A percentile compares a stretch with the other conserved stretches of the same genome.
Conservation (phyloP, 2,329 filamentous ascomycete genomes). For the Penicillium sp. region DNA sequence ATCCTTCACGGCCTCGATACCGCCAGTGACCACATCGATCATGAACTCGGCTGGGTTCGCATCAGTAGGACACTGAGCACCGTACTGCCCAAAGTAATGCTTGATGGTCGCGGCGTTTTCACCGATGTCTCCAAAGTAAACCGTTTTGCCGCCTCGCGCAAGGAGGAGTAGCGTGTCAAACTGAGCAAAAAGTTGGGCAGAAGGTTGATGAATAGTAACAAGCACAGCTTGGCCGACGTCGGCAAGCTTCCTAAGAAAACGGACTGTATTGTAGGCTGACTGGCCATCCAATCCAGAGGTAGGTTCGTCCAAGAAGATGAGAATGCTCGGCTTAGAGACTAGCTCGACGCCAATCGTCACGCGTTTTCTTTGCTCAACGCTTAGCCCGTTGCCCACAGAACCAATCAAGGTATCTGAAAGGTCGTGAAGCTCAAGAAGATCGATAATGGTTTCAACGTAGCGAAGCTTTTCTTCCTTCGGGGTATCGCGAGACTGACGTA, state of each 20-base stretch:
- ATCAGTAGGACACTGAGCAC: conserved; percentile 52
- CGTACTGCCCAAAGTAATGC: conserved; percentile 59
- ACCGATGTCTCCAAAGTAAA: conserved; percentile 63
- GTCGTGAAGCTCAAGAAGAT: conserved; percentile 77
- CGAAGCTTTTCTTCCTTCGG: conserved; percentile 67
- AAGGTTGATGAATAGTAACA: conserved; percentile 90
- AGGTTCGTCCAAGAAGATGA: conserved; percentile 87
- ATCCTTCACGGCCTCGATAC: conserved; percentile 54
- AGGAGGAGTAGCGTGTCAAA: conserved; percentile 61
- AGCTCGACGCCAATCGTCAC: conserved; percentile 90
- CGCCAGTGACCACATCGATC: conserved; percentile 50
- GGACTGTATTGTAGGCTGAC: conserved; percentile 82
- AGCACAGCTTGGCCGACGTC: conserved; percentile 82
- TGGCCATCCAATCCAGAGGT: conserved; percentile 83
- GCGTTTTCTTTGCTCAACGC: conserved; percentile 60
- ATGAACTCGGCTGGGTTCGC: conserved; percentile 73
- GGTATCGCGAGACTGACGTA: conserved; percentile 72
- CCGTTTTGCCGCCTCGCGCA: conserved; percentile 57
- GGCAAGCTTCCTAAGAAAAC: conserved; percentile 77
- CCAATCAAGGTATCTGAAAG: conserved; percentile 86
- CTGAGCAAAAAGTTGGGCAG: conserved; percentile 81
- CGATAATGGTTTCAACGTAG: conserved; percentile 83
- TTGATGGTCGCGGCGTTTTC: conserved; percentile 51
- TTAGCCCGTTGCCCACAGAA: conserved; percentile 69
- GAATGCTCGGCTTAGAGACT: conserved; percentile 76